Conservation (phyloP, 352 stramenopile genomes). For the Globisporangium iwayamae region DNA sequence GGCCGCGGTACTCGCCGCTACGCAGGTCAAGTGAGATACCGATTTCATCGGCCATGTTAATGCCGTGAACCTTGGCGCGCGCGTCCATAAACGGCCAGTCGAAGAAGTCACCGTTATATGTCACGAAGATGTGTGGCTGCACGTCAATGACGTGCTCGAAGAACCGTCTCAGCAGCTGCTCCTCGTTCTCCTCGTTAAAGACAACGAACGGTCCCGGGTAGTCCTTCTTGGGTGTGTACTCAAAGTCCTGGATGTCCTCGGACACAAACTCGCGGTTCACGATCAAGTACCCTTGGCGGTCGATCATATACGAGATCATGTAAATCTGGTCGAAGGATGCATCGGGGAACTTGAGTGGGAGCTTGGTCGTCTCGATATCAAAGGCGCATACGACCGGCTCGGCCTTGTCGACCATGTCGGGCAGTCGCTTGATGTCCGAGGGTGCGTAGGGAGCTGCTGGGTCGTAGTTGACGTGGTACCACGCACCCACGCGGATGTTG, state of each 20-base stretch:
- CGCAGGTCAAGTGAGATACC: conserved; percentile 70
- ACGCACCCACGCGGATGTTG: conserved; percentile 94
- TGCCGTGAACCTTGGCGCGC: conserved; percentile 88
- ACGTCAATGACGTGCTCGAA: conserved; percentile 89
- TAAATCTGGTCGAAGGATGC: conserved; percentile 92
- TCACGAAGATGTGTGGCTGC: conserved; percentile 98
- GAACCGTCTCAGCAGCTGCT: conserved; percentile 82
- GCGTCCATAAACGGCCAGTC: conserved; percentile 98
- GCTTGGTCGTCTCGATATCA: conserved; percentile 99
- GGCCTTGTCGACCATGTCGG: conserved; percentile 91
- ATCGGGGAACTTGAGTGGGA: conserved; percentile 98
- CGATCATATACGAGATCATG: conserved; percentile 99
- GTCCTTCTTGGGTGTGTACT: conserved; percentile 97
- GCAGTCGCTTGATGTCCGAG: conserved; percentile 44
- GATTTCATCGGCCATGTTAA: conserved; percentile 90
- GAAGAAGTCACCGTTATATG: conserved; percentile 99
- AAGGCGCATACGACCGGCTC: conserved; percentile 96
- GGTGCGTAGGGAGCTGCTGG: conserved; percentile 50
- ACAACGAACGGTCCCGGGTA: conserved; percentile 93
- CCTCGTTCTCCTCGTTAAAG: conserved; percentile 94
- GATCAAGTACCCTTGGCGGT: conserved; percentile 95
- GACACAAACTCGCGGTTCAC: conserved; percentile 96
- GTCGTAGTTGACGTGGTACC: conserved; percentile 94
- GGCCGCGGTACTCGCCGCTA: conserved; percentile 91
- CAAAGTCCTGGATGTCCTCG: conserved; percentile 97